Evolutionary conservation across 768 basidiomycete species (phyloP).

Genomic region (Ramaria rubella): DNA sequence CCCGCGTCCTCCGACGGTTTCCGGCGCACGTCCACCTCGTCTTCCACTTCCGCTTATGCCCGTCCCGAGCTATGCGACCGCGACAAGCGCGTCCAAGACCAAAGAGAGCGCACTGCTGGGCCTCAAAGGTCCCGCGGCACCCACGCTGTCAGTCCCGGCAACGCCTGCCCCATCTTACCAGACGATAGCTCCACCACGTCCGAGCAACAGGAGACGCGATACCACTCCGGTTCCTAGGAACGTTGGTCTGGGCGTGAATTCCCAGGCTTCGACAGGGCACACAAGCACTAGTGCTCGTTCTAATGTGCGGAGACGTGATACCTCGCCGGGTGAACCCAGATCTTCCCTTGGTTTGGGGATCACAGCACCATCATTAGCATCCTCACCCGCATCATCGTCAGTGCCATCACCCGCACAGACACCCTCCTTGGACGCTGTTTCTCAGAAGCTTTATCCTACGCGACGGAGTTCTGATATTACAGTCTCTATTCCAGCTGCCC

Average conservation of each 20-base stretch:
- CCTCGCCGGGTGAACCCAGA: neutral
- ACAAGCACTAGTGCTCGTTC: neutral
- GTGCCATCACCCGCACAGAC: neutral
- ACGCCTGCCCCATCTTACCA: neutral
- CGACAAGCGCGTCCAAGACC: neutral
- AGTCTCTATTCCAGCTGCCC: neutral
- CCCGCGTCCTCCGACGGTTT: conserved; percentile 42
- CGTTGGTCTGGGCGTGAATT: neutral
- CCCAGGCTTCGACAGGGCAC: neutral
- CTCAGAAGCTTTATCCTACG: neutral
- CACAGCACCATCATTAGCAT: neutral
- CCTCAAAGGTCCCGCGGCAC: neutral
- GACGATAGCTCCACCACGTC: neutral
- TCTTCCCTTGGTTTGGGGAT: neutral
- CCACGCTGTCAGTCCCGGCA: neutral
- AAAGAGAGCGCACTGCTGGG: neutral
- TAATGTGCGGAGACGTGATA: conserved; percentile 3
- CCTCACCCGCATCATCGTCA: conserved; percentile 13
- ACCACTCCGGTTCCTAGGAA: neutral
- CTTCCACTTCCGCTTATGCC: neutral
- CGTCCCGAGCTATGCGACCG: neutral
- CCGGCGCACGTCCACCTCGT: conserved; percentile 39
- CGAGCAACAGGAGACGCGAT: neutral
- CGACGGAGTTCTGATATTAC: neutral
- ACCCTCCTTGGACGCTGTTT: neutral